These are phyloP conservation scores for Beauveria medogensis DNA, from an alignment of 2,329 filamentous ascomycete species.

Conservation along the genomic window DNA sequence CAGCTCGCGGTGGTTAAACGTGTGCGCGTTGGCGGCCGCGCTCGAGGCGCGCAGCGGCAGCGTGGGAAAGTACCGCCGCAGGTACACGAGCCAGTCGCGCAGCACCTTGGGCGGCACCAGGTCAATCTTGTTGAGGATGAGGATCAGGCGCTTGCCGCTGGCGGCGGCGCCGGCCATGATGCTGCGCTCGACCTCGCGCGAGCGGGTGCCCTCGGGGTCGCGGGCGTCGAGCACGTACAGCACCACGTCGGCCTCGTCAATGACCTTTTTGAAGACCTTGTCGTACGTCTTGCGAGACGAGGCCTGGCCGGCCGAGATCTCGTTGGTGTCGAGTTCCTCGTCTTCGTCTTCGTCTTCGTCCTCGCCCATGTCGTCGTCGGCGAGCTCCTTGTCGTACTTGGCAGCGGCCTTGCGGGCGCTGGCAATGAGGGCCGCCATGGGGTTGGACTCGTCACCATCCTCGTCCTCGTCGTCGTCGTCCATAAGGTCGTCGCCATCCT, in stretches of 20 bases:
- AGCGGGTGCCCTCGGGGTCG: constrained; percentile 84
- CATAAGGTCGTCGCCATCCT: constrained; percentile 40
- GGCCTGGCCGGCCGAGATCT: constrained; percentile 43
- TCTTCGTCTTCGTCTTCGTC: constrained; percentile 40
- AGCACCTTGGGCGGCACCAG: constrained; percentile 75
- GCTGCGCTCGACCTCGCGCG: constrained; percentile 80
- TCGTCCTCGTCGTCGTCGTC: constrained; percentile 44
- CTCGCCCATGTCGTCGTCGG: constrained; percentile 49
- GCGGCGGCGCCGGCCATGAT: constrained; percentile 74
- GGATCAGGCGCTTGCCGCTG: constrained; percentile 78
- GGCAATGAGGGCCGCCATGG: constrained; percentile 84
- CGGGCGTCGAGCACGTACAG: constrained; percentile 90
- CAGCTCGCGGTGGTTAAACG: constrained; percentile 85
- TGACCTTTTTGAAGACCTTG: constrained; percentile 91
- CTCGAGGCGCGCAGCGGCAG: constrained; percentile 79
- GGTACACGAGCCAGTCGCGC: constrained; percentile 74
- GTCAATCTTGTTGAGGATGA: constrained; percentile 94
- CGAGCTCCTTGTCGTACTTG: constrained; percentile 60
- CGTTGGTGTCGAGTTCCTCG: constrained; percentile 45
- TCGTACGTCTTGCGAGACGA: constrained; percentile 81
- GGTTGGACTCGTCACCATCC: constrained; percentile 64
- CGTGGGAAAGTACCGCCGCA: constrained; percentile 85
- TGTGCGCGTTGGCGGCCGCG: constrained; percentile 76
- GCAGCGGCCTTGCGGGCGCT: constrained; percentile 72
- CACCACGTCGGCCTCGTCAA: constrained; percentile 81